Conservation (phyloP, 1,284 basidiomycete species). For the Ceratobasidium sp. region DNA sequence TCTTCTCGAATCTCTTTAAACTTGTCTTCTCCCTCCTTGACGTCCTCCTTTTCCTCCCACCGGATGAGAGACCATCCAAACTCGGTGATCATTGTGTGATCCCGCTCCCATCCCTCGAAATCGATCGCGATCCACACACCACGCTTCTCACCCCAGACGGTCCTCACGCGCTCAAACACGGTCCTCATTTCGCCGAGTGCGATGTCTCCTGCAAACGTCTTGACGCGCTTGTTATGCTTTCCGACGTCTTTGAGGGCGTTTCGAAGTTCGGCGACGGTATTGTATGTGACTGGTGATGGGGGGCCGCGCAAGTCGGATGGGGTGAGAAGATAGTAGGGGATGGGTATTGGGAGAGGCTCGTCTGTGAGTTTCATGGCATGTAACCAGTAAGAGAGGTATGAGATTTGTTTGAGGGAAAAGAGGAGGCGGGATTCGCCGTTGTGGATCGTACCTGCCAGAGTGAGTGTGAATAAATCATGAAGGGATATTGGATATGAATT, state of each 20-base stretch:
- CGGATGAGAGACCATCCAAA: conserved; percentile 71
- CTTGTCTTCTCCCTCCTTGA: conserved; percentile 34
- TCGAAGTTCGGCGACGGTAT: conserved; percentile 61
- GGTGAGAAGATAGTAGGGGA: conserved; percentile 72
- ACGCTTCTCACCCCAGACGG: conserved; percentile 63
- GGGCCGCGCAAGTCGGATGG: conserved; percentile 4
- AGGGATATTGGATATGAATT: background rate
- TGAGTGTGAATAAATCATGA: conserved; percentile 1
- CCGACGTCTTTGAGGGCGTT: conserved; percentile 69
- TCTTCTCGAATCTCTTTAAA: conserved; percentile 32
- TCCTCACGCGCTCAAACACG: conserved; percentile 70
- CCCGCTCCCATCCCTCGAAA: conserved; percentile 80
- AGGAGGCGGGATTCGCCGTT: conserved; percentile 74
- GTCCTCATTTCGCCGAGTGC: conserved; percentile 63
- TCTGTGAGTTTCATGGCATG: conserved; percentile 74
- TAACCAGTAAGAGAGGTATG: conserved; percentile 86
- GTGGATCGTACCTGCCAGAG: conserved; percentile 59
- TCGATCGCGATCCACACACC: conserved; percentile 79
- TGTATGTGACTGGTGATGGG: conserved; percentile 62
- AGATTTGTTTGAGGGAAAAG: conserved; percentile 81
- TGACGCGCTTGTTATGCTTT: conserved; percentile 77
- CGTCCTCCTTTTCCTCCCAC: conserved; percentile 59
- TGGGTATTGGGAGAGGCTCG: conserved; percentile 69
- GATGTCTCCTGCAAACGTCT: conserved; percentile 56
- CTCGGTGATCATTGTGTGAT: conserved; percentile 74